Base-by-base conservation (phyloP, 495 filamentous ascomycete genomes). In the Aspergillus asperescens region DNA sequence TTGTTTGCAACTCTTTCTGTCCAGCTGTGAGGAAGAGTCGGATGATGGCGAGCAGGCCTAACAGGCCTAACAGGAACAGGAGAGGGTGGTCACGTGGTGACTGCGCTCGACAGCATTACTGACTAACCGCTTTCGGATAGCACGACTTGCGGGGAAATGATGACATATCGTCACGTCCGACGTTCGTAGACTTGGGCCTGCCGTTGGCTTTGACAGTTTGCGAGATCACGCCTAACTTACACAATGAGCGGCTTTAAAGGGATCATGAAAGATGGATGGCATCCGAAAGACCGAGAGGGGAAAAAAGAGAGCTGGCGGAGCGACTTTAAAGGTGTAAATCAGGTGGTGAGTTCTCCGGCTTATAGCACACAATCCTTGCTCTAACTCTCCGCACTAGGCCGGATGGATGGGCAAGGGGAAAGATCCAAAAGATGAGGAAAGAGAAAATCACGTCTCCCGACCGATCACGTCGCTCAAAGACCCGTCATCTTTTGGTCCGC, bases 401-500 rank as follows among this genome's bases (percentile, higher is more conserved):
- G 74, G 72, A 56, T 78, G 74, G 77, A 68, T 81, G 65, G 78
- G 78, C 3, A 81, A 79, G 52, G 76, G 77, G 28, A 79, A 77
- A 50, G 65, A 75, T n/a, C 32, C 32, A 35, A 42, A 67, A 7
- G 64, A 67, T 46, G 50, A 52, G 9, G 65, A 74, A 32, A 58
- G 61, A 15, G 60, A 58, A 52, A 65, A 77, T 3, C 77, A 86
- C 61, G 71, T 79, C 56, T 81, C 89, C 15, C 72, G 75, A 5
- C 92, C 93, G 2, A 65, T 95, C n/a, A 78, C 83, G 4, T 76
- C 85, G 2, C 75, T 98, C 16, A 84, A 85, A 60, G 93, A 98
- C 65, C 92, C 93, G 1, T 64, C 81, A 0, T 78, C 84, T 10
- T 96, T 98, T 65, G 89, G 80, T 3, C 89, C 92, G 28, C 92